Base-by-base conservation (phyloP, 331 rosid genomes). In the Acacia concinna region DNA sequence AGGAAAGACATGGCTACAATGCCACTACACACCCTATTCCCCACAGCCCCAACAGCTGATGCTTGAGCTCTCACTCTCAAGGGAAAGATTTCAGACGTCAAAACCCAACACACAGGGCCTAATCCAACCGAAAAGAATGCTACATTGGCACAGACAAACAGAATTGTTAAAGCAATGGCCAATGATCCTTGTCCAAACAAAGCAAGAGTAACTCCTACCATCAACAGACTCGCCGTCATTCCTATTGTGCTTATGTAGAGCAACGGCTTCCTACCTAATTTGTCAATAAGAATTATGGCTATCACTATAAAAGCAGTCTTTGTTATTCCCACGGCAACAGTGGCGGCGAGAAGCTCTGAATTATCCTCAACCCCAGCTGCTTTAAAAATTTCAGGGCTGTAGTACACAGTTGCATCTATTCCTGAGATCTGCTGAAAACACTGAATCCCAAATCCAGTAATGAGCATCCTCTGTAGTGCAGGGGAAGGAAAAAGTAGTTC, bases 371-470 rank as follows among this genome's bases (percentile, higher is more conserved):
- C 44, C 47, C 97, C 94, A 28, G 94, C 97, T 23, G 82, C 83
- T 79, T 85, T 56, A 78, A 91, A 87, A 70, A 91, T 89, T 51
- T 84, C 86, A 20, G 97, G 97, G 59, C 97, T 90, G 77, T 91
- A 91, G 68, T 91, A 91, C 40, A 91, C 94, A 28, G 89, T 88
- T 7, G 94, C 97, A 38, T 91, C 97, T 38, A 91, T 88, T 79
- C 97, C 97, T 30, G 97, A 86, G 69, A 91, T 85, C 86, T 91
- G 94, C 64, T 91, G 94, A 74, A 91, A 90, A 75, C 97, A 89
- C 10, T 91, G 97, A 65, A 91, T 91, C 57, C 97, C 97, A 14
- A 85, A 62, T 35, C 97, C 94, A 6, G 97, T 88, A 30, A 91
- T 56, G 44, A 91, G 84, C 97, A 90, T 91, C 78, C 87, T 80